Conservation (phyloP, 352 stramenopile species). For the Thalassiosira livingstoniorum region DNA sequence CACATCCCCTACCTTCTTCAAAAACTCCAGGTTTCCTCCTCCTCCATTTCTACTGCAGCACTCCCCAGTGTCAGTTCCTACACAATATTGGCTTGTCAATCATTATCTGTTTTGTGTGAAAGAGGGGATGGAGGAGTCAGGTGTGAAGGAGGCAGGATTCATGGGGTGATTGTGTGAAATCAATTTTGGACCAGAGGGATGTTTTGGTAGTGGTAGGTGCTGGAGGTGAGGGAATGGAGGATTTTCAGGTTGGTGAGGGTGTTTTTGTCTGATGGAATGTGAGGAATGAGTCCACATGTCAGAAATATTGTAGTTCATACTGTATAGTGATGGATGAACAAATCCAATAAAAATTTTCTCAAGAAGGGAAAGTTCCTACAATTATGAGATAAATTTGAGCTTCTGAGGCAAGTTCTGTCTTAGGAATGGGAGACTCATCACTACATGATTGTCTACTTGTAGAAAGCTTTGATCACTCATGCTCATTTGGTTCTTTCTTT, state of each 20-base stretch:
- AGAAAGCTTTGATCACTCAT: conserved; percentile 9
- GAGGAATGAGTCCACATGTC: conserved; percentile 79
- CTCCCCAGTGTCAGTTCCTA: conserved; percentile 89
- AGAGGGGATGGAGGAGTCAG: conserved; percentile 97
- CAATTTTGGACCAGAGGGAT: conserved; percentile 91
- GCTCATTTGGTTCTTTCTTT: no score
- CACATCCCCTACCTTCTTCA: conserved; percentile 94
- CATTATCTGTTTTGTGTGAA: conserved; percentile 93
- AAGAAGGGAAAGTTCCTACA: no score
- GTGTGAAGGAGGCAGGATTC: conserved; percentile 94
- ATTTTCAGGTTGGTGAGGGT: conserved; percentile 97
- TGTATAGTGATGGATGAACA: no score
- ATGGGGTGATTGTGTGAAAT: conserved; percentile 91
- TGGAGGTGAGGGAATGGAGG: conserved; percentile 78
- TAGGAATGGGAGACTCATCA: conserved; percentile 27
- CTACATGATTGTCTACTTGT: conserved; percentile 21
- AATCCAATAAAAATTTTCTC: no score
- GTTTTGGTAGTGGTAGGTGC: conserved; percentile 89
- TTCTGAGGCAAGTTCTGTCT: conserved; percentile 43
- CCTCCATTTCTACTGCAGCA: conserved; percentile 82
- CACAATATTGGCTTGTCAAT: conserved; percentile 96
- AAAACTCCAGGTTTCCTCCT: conserved; percentile 86
- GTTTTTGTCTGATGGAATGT: conserved; percentile 95
- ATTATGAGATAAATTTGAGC: no score
- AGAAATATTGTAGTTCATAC: no score